Evolutionary conservation across 306 rosid species (phyloP).

Genomic region (Luffa aegyptiaca): DNA sequence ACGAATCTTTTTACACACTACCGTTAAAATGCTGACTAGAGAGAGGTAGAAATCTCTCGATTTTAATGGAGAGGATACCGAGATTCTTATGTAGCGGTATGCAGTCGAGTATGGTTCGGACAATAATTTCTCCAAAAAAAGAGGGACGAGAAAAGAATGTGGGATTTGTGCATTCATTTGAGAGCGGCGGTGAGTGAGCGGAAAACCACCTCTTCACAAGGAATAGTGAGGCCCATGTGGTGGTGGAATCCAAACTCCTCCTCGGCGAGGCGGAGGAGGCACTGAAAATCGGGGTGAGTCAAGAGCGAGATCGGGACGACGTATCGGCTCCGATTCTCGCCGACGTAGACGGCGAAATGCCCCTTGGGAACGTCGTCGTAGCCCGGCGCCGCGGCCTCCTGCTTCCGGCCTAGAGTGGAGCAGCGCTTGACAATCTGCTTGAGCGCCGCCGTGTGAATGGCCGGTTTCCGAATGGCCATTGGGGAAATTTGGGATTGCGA

Average conservation of each 20-base stretch:
- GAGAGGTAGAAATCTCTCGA: no score
- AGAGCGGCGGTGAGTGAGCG: constrained; percentile 59
- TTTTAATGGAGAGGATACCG: no score
- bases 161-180: constrained; percentile 11
- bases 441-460: constrained; percentile 42
- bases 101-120: no score
- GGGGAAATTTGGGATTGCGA: background rate
- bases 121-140: background rate
- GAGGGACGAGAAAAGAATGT: background rate
- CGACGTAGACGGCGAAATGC: constrained; percentile 81
- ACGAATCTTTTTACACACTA: no score
- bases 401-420: constrained; percentile 55
- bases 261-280: constrained; percentile 79
- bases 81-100: no score
- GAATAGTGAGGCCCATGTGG: constrained; percentile 89
- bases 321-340: constrained; percentile 67
- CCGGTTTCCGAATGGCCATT: background rate
- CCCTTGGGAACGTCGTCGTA: constrained; percentile 79
- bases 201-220: constrained; percentile 85
- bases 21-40: no score
- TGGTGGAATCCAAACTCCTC: constrained; percentile 91
- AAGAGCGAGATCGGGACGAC: constrained; percentile 80
- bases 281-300: constrained; percentile 74
- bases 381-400: constrained; percentile 30
- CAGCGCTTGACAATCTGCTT: constrained; percentile 75